These are phyloP conservation scores for Anisogramma anomala DNA, from an alignment of 2,329 filamentous ascomycete genomes.

Conservation along the genomic window DNA sequence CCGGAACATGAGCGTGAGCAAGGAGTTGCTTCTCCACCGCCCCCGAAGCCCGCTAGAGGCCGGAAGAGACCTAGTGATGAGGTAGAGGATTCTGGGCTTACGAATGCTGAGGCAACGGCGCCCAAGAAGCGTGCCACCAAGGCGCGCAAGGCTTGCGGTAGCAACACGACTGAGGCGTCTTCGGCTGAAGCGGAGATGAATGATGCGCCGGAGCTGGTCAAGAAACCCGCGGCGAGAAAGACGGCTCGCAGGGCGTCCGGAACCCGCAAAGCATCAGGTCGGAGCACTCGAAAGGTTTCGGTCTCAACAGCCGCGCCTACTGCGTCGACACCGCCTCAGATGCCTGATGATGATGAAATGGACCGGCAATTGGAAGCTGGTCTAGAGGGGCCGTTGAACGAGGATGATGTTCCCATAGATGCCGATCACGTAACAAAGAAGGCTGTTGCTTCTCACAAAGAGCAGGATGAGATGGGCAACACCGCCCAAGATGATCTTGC, in stretches of 20 bases:
- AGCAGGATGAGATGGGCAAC: conserved; percentile 17
- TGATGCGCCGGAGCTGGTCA: conserved; percentile 24
- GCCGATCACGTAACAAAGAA: conserved; percentile 36
- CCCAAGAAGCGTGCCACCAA: conserved; percentile 48
- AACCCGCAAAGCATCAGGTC: conserved; percentile 34
- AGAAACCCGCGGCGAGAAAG: conserved; percentile 26
- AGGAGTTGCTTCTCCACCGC: conserved; percentile 22
- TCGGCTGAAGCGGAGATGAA: conserved; percentile 30
- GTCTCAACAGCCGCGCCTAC: conserved; percentile 34
- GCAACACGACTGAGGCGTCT: conserved; percentile 30
- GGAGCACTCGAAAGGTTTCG: conserved; percentile 22
- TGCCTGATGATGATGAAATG: conserved; percentile 52
- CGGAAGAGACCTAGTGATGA: conserved; percentile 55
- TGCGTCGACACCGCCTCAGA: conserved; percentile 26
- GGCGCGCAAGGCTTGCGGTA: conserved; percentile 36
- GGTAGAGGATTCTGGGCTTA: conserved; percentile 36
- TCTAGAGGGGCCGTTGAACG: conserved; percentile 43
- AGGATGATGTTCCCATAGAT: conserved; percentile 33
- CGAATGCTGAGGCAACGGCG: conserved; percentile 35
- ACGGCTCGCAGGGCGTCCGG: conserved; percentile 31
- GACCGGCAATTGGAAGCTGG: conserved; percentile 55
- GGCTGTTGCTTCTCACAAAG: conserved; percentile 19
- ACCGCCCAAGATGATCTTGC: conserved; percentile 13
- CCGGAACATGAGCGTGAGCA: conserved; percentile 21
- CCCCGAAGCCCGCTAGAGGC: conserved; percentile 35